Base-by-base conservation (phyloP, 495 filamentous ascomycete genomes). In the Penicillium pulvis region DNA sequence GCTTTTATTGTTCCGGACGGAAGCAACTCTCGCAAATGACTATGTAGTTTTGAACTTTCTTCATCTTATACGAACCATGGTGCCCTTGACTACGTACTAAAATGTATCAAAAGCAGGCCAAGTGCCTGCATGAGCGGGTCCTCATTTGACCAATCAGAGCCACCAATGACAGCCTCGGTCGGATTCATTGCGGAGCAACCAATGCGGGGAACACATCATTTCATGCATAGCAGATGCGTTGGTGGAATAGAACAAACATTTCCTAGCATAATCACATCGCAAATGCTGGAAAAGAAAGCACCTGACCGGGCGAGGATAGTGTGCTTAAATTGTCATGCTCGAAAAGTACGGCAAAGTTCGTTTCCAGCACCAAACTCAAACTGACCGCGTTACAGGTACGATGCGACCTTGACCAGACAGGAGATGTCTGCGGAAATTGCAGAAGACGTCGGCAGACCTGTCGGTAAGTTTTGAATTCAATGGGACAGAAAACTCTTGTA, bases 401-500 rank as follows among this genome's bases (percentile, higher is more conserved):
- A 50, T 59, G 57, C 35, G 57, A 59, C 39, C 57, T 55, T 24
- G 57, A 55, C 30, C 57, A 55, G 23, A 28, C 44, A 49, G 42
- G 44, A 16, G 45, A 35, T 6, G 16, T 42, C 23, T 59, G 57
- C 51, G 49, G 57, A 10, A 59, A 59, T n/a, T 59, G 57, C 51
- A 54, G 28, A 20, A 54, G 43, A 28, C 51, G 51, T 23, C 51
- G 31, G 7, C 51, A 50, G 28, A 20, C 26, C 9, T 59, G 57
- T 35, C 51, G 51, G 57, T 55, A 4, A 20, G 51, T 54, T 23
- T 23, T 23, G 1, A 23, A 23, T 23, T 23, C 20, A 23, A 23
- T 23, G 2, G 20, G 20, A 23, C 20, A 23, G 20, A 23, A 2
- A 23, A 23, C 1, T 1, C 20, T 14, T 36, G 9, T 14, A 4